Percentiles rank a stretch among this genome's conserved stretches.
phyloP scores from a whole-genome alignment of 805 yeast species.

The Lipomyces starkeyi region DNA sequence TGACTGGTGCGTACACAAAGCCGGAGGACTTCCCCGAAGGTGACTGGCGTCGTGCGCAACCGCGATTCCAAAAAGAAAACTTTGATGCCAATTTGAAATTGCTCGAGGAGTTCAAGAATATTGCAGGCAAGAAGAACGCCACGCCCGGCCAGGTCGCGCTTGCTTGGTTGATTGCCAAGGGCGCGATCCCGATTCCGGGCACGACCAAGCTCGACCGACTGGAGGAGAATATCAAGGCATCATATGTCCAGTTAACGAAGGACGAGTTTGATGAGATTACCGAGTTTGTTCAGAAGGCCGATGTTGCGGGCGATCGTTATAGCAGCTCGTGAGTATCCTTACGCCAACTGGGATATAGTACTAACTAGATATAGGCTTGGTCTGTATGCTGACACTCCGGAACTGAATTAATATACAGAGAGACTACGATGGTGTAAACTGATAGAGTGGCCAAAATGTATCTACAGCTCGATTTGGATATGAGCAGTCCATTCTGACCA shows the following conservation, averaged over 20 bases:
- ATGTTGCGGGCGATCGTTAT: conserved; percentile 22
- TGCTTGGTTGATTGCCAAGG: conserved; percentile 64
- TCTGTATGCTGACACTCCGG: conserved; percentile 17
- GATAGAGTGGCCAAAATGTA: too few species aligned
- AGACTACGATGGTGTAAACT: too few species aligned
- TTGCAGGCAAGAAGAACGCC: conserved; percentile 54
- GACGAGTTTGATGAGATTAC: conserved; percentile 13
- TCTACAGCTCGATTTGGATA: too few species aligned
- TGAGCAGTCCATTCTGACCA: too few species aligned
- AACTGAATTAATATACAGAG: conserved; percentile 2
- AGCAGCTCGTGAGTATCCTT: not conserved
- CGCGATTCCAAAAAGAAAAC: conserved; percentile 65
- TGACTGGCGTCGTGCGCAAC: conserved; percentile 62
- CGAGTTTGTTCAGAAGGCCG: conserved; percentile 9
- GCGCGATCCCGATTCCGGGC: conserved; percentile 79
- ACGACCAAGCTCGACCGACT: conserved; percentile 66
- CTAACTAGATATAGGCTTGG: not conserved
- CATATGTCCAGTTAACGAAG: conserved; percentile 12
- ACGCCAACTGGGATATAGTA: not conserved
- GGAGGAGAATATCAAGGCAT: conserved; percentile 58
- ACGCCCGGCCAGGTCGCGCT: conserved; percentile 72
- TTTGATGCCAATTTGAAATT: conserved; percentile 57
- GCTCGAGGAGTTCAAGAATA: conserved; percentile 55
- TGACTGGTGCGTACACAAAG: conserved; percentile 65
- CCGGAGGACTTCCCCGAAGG: conserved; percentile 55